A percentile compares a stretch with the other conserved stretches of the same genome.
Evolutionary conservation across 2,329 filamentous ascomycete species (phyloP).

Genomic region (Epichloe hybrida): DNA sequence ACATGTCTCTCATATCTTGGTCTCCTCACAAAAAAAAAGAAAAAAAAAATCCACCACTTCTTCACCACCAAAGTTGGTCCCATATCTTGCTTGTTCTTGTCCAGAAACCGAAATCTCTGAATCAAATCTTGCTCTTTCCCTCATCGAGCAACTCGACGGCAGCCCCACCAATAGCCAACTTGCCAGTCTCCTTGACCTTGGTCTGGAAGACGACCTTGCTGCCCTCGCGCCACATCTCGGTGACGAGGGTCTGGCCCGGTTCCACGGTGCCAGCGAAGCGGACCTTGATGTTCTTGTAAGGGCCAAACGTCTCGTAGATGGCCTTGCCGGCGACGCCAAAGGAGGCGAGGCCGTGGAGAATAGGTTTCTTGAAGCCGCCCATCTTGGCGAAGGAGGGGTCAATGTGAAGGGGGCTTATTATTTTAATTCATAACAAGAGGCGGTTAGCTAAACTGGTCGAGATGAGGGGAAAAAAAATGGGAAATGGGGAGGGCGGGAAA

Average conservation of each 20-base stretch:
- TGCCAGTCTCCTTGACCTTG: constrained; percentile 85
- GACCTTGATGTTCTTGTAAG: constrained; percentile 84
- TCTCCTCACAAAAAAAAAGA: neutral
- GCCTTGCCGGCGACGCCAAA: constrained; percentile 89
- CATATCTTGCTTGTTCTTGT: too few relatives aligned
- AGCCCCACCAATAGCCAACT: constrained; percentile 69
- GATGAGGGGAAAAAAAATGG: too few relatives aligned
- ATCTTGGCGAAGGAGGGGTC: constrained; percentile 90
- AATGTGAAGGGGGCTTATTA: constrained; percentile 65
- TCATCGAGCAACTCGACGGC: constrained; percentile 55
- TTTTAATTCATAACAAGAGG: too few relatives aligned
- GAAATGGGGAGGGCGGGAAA: neutral
- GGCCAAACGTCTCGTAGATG: constrained; percentile 69
- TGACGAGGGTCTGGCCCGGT: constrained; percentile 78
- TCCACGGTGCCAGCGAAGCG: constrained; percentile 76
- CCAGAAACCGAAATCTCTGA: too few relatives aligned
- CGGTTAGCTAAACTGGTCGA: neutral
- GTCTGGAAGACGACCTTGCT: constrained; percentile 71
- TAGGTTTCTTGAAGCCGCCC: constrained; percentile 87
- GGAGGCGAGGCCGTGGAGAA: constrained; percentile 92
- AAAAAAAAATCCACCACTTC: neutral
- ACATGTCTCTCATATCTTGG: neutral
- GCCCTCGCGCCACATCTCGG: constrained; percentile 89
- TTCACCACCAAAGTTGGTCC: too few relatives aligned
- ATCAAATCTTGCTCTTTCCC: constrained; percentile 16